Evolutionary conservation across 2,329 filamentous ascomycete genomes (phyloP), one percentile per base, ranked within the genome.

Genomic region (Aspergillus cejpii): DNA sequence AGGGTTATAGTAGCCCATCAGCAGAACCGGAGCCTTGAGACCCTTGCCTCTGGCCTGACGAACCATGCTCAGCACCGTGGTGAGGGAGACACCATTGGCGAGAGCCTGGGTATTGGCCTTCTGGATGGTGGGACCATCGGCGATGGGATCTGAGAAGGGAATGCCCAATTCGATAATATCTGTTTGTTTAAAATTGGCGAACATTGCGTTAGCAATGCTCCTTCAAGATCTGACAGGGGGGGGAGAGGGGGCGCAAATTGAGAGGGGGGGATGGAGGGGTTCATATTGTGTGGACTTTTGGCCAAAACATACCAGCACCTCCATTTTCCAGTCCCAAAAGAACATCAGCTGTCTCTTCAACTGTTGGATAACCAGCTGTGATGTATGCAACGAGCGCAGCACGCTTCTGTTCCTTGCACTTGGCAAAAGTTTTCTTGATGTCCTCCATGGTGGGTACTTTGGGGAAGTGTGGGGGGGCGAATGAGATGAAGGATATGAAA

Each of bases 1-100:
- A 1, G 92, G 92, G 74, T 98, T 98, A 73, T 95, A 98, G 78
- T 98, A 98, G 60, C 92, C 92, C 92, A 98, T 98, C 54, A 98
- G 79, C 62, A 98, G 72, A 33, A 98, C 80, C 0, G 92, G 92
- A 1, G 84, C 81, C 59, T 78, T 83, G 44, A 97, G 74, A 33
- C 92, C 92, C 50, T 77, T 78, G 56, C 78, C 76, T 59, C 92
- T 79, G 37, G 91, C 88, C 51, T 85, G 79, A 57, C 84, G 83
- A 49, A 96, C 84, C 76, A 95, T 91, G 60, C 85, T 77, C 31
- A 98, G 77, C 12, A 87, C 86, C 41, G 79, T 81, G 54, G 79
- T 75, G 51, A 94, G 85, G 8, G 84, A 94, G 52, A 97, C 87
- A 49, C 89, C 88, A 74, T 98, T 91, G 58, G 83, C 72, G 37